Conservation (phyloP, 768 basidiomycete species). For the Macrolepiota dolichaula region DNA sequence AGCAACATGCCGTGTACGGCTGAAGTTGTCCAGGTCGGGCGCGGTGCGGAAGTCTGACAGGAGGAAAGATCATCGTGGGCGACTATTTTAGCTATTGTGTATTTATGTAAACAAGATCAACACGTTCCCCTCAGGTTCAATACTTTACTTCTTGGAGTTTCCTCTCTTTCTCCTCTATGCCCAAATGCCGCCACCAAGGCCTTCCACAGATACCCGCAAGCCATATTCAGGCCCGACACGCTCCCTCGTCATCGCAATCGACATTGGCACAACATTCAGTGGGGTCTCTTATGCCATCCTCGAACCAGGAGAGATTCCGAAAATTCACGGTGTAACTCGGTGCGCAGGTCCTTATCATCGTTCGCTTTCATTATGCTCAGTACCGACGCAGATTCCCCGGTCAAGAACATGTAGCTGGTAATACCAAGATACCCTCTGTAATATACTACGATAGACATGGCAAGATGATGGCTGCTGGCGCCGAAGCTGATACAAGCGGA, state of each 20-base stretch:
- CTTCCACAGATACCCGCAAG: constrained; percentile 61
- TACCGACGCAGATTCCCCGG: constrained; percentile 62
- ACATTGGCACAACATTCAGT: constrained; percentile 81
- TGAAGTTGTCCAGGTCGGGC: too few species aligned
- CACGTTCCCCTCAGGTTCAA: too few species aligned
- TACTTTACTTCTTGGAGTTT: too few species aligned
- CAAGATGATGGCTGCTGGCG: constrained; percentile 67
- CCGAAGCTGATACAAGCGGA: constrained; percentile 66
- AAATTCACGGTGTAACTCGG: constrained; percentile 80
- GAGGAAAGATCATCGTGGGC: too few species aligned
- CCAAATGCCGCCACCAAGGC: constrained; percentile 38
- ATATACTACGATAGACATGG: constrained; percentile 72
- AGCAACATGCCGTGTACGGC: too few species aligned
- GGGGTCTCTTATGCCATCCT: constrained; percentile 83
- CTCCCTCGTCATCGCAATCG: constrained; percentile 74
- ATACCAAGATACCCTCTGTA: constrained; percentile 78
- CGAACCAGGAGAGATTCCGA: constrained; percentile 77
- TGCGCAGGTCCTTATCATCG: constrained; percentile 24
- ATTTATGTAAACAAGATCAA: too few species aligned
- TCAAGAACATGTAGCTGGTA: constrained; percentile 83
- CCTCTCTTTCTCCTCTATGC: neutral
- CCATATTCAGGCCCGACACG: constrained; percentile 64
- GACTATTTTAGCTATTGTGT: too few species aligned
- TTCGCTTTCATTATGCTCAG: neutral
- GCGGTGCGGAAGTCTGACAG: too few species aligned